Conservation (phyloP, 495 filamentous ascomycete genomes). For the Penicillium roqueforti region DNA sequence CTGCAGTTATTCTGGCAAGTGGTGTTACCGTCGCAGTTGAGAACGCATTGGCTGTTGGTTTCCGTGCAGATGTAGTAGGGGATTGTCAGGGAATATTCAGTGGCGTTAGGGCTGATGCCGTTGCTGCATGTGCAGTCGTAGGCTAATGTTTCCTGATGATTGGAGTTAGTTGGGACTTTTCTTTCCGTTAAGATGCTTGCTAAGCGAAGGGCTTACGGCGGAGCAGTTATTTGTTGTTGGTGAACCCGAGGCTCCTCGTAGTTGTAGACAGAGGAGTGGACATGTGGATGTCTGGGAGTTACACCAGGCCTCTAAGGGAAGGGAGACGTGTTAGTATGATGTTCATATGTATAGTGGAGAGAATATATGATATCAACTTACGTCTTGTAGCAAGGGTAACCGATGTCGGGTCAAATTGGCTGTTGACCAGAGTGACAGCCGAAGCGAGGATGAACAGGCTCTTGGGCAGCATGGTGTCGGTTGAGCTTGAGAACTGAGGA, state of each 20-base stretch:
- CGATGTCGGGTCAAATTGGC: conserved; percentile 57
- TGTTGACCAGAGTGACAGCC: conserved; percentile 29
- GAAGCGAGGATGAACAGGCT: conserved; percentile 31
- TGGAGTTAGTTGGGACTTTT: neutral
- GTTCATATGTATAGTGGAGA: conserved; percentile 10
- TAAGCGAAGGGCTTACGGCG: conserved; percentile 50
- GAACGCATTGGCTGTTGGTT: conserved; percentile 66
- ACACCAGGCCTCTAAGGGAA: conserved; percentile 63
- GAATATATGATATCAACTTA: conserved; percentile 18
- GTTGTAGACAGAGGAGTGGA: conserved; percentile 74
- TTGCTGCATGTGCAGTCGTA: conserved; percentile 78
- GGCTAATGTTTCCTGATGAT: conserved; percentile 55
- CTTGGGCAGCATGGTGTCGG: conserved; percentile 26
- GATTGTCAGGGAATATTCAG: conserved; percentile 80
- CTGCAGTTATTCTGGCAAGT: conserved; percentile 62
- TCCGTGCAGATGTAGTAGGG: conserved; percentile 80
- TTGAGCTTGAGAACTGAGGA: neutral
- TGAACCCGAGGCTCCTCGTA: conserved; percentile 45
- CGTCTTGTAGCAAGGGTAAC: conserved; percentile 48
- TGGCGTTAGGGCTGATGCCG: conserved; percentile 65
- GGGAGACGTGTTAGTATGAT: neutral
- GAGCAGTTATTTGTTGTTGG: conserved; percentile 64
- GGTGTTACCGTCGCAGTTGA: conserved; percentile 53
- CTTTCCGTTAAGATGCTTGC: neutral
- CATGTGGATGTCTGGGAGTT: conserved; percentile 60